Evolutionary conservation across 176 grass and related monocot species (phyloP).

Genomic region (Ananas comosus): DNA sequence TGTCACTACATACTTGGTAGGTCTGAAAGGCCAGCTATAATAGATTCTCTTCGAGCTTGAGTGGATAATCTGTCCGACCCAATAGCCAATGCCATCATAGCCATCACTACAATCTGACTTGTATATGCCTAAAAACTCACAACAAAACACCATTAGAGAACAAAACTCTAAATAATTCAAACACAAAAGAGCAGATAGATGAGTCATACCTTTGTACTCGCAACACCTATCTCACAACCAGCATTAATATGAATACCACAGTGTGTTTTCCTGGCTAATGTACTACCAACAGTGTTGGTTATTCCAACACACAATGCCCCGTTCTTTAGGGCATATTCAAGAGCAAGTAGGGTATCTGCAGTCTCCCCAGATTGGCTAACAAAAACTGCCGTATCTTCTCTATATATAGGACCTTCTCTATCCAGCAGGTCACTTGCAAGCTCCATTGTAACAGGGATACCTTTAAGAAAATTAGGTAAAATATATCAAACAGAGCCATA

Average conservation of each 20-base stretch:
- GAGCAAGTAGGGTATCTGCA: constrained; percentile 85
- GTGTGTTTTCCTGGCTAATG: constrained; percentile 78
- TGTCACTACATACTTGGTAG: constrained; percentile 50
- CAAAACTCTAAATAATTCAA: neutral
- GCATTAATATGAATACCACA: constrained; percentile 94
- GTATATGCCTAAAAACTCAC: constrained; percentile 63
- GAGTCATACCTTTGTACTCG: constrained; percentile 64
- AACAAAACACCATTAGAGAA: neutral
- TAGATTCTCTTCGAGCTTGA: constrained; percentile 48
- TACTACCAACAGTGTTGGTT: constrained; percentile 88
- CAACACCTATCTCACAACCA: constrained; percentile 93
- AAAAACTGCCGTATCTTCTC: constrained; percentile 83
- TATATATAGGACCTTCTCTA: constrained; percentile 76
- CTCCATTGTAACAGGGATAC: constrained; percentile 88
- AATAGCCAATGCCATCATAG: constrained; percentile 92
- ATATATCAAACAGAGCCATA: neutral
- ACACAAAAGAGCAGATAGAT: neutral
- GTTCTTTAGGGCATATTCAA: constrained; percentile 77
- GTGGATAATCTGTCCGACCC: constrained; percentile 93
- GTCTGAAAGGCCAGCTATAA: constrained; percentile 53
- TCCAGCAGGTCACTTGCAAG: constrained; percentile 84
- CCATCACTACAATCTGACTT: constrained; percentile 94
- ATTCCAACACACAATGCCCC: constrained; percentile 84
- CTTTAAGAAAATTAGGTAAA: constrained; percentile 7
- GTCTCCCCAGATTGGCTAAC: constrained; percentile 98